Evolutionary conservation across 345 rosid species (phyloP).

Genomic region (Arabis alpina): DNA sequence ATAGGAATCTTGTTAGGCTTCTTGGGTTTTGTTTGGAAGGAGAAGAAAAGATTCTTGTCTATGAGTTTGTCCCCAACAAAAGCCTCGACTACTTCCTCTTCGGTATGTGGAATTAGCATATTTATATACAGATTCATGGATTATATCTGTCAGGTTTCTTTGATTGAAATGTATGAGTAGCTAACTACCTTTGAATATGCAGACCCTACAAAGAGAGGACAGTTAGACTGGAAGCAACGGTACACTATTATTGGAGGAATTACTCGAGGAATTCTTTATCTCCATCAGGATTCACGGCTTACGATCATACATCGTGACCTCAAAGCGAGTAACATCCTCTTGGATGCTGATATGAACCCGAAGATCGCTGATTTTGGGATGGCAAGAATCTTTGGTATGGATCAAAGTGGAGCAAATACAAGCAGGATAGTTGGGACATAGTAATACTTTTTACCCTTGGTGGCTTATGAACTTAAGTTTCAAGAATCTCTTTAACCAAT

Average conservation of each 20-base stretch:
- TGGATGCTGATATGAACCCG: slow-evolving; percentile 28
- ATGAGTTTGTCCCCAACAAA: slow-evolving; percentile 33
- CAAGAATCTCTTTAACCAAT: background rate
- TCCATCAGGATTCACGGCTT: slow-evolving; percentile 32
- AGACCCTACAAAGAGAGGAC: background rate
- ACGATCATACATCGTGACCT: slow-evolving; percentile 37
- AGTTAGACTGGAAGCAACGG: slow-evolving; percentile 12
- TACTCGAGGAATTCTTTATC: slow-evolving; percentile 25
- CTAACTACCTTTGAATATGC: background rate
- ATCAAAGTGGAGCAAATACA: slow-evolving; percentile 1
- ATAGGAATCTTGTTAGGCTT: slow-evolving; percentile 54
- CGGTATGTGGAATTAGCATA: background rate
- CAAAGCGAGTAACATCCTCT: slow-evolving; percentile 27
- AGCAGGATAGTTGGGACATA: background rate
- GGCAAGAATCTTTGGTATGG: slow-evolving; percentile 19
- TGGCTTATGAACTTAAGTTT: background rate
- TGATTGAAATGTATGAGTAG: too few relatives aligned
- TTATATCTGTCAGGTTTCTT: too few relatives aligned
- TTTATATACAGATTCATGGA: too few relatives aligned
- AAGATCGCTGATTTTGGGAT: slow-evolving; percentile 28
- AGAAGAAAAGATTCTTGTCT: slow-evolving; percentile 44
- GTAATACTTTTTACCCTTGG: background rate
- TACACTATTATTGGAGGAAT: slow-evolving; percentile 25
- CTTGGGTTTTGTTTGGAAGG: slow-evolving; percentile 50
- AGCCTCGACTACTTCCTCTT: slow-evolving; percentile 37